Evolutionary conservation across 2,329 filamentous ascomycete species (phyloP), one percentile per base, ranked within the genome.

Genomic region (Xylaria sp.): DNA sequence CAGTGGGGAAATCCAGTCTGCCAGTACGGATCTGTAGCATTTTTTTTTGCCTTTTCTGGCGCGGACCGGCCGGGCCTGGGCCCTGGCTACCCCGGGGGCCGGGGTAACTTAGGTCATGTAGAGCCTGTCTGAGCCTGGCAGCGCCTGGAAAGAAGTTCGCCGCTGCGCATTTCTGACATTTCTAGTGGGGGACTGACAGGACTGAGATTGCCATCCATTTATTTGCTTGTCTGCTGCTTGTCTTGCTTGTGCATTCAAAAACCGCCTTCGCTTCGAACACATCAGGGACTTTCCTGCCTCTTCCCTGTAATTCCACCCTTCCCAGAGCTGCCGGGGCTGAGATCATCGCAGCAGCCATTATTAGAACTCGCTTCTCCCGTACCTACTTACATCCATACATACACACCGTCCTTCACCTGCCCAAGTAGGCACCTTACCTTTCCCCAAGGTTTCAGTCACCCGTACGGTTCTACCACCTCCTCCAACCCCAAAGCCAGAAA

Each of bases 51-150:
- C 5, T 34, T 34, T 34, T 34, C 29, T 34, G 29, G 29, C 16
- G 16, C 57, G 51, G 57, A 57, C 57, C 51, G 49, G 52, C 54
- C 57, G 52, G 57, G 49, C 43, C 57, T 49, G 44, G 57, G 39
- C 57, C 54, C 50, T 24, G 22, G 13, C 41, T 16, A n/a, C 16
- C 41, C 20, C 7, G 21, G 20, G 20, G 9, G 4, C 18, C 7
- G 40, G 19, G 19, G 40, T 42, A 42, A 16, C 5, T n/a, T n/a
- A n/a, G n/a, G n/a, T n/a, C n/a, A n/a, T n/a, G n/a, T 22, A 42
- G 19, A 42, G 29, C 9, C 29, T 13, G 29, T 3, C 16, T 34
- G 16, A 34, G 29, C 11, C 11, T 7, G 29, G 5, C 16, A 34
- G 29, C 29, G 29, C 24, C 11, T n/a, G n/a, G n/a, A n/a, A n/a